These are phyloP conservation scores for Lepidium sativum DNA, from an alignment of 345 rosid genomes.

Conservation along the genomic window DNA sequence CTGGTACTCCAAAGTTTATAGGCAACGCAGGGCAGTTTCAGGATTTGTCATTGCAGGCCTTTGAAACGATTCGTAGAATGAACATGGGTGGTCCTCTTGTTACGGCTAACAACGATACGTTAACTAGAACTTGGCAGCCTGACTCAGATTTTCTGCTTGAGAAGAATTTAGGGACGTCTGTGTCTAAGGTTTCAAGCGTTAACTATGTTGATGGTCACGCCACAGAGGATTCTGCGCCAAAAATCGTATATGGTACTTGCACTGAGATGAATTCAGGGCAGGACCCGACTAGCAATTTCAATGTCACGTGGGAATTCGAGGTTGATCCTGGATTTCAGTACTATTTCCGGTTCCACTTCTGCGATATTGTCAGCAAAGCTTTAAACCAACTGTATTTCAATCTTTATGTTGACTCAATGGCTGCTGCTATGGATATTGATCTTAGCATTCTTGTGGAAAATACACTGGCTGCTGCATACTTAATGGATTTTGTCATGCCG, in stretches of 20 bases:
- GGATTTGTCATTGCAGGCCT: conserved; percentile 39
- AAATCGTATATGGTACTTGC: conserved; percentile 15
- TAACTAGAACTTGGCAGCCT: conserved; percentile 76
- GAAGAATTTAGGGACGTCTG: conserved; percentile 31
- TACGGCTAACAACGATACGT: conserved; percentile 52
- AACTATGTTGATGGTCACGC: conserved; percentile 40
- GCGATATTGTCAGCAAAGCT: conserved; percentile 44
- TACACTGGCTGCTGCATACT: conserved; percentile 20
- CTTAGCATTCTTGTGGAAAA: conserved; percentile 3
- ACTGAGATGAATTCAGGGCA: conserved; percentile 24
- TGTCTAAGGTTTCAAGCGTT: conserved; percentile 43
- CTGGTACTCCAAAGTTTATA: conserved; percentile 25
- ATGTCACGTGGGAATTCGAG: conserved; percentile 39
- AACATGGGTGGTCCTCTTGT: conserved; percentile 86
- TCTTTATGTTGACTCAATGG: conserved; percentile 45
- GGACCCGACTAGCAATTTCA: neutral
- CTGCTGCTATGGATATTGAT: neutral
- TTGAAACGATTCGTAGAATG: conserved; percentile 62
- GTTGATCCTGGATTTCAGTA: conserved; percentile 37
- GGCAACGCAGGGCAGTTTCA: conserved; percentile 25
- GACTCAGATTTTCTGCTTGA: conserved; percentile 36
- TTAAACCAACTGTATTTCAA: conserved; percentile 66
- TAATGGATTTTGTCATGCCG: conserved; percentile 3
- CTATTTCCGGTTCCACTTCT: conserved; percentile 45
- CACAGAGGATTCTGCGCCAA: conserved; percentile 40